Conservation (phyloP, 2,329 filamentous ascomycete species). For the Beauveria sp. region DNA sequence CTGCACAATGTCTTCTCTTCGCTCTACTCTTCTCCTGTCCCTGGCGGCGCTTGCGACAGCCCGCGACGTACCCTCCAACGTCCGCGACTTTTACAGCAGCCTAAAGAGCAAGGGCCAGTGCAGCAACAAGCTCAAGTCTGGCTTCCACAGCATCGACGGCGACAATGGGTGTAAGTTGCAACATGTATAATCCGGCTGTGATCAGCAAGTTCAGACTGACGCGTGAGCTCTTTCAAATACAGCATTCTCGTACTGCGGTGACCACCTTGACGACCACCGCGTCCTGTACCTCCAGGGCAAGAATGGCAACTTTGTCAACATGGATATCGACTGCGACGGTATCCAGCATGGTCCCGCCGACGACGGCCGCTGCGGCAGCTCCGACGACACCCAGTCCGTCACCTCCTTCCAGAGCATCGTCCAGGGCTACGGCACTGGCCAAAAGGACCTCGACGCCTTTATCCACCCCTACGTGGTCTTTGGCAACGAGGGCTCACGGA, state of each 20-base stretch:
- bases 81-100: slow-evolving; percentile 32
- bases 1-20: slow-evolving; percentile 13
- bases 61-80: slow-evolving; percentile 33
- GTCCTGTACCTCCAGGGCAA: slow-evolving; percentile 42
- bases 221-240: too few relatives aligned
- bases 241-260: slow-evolving; percentile 34
- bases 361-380: slow-evolving; percentile 37
- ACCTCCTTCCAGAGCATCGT: slow-evolving; percentile 40
- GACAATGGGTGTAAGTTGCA: slow-evolving; percentile 26
- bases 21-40: slow-evolving; percentile 17
- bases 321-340: slow-evolving; percentile 55
- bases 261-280: slow-evolving; percentile 30
- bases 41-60: slow-evolving; percentile 17
- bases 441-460: slow-evolving; percentile 33
- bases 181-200: too few relatives aligned
- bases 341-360: slow-evolving; percentile 30
- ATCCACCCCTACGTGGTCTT: slow-evolving; percentile 42
- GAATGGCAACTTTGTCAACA: slow-evolving; percentile 37
- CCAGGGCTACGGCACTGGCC: slow-evolving; percentile 24
- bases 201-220: not conserved
- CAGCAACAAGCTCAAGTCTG: slow-evolving; percentile 27
- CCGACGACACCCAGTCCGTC: slow-evolving; percentile 34
- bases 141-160: slow-evolving; percentile 32
- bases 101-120: slow-evolving; percentile 31
- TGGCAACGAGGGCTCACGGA: slow-evolving; percentile 30